Base-by-base conservation (phyloP, 805 yeast species). In the Candida mattraensis region DNA sequence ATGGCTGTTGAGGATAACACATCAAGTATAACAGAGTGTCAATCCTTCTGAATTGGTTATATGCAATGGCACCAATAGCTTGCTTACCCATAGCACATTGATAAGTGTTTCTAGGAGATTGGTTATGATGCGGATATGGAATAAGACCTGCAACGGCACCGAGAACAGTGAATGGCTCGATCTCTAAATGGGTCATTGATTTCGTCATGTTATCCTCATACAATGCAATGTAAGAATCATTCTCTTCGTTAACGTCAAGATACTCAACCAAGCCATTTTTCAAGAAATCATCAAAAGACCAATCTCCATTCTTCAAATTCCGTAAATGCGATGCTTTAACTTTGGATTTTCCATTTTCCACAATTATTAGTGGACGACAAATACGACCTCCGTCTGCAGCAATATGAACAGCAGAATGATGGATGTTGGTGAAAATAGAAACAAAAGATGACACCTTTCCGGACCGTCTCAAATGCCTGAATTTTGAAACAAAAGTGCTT, bases 1-100 rank as follows among this genome's bases (percentile, higher is more conserved):
- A 87, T 0, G 99, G 99, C 60, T 93, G 98, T 64, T 93, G 98
- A 4, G 99, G 99, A 58, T 93, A 93, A n/a, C 88, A 95, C 96
- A 93, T 86, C 47, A 93, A 70, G 56, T 93, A 93, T 47, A 93
- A 69, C 55, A 93, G 66, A 1, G 99, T 93, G 57, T 93, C 99
- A 48, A 93, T 91, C 62, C 99, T 81, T 58, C 87, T 77, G 67
- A 93, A 86, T 65, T 93, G 99, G 62, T 93, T 93, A 61, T 93
- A 93, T 8, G 95, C 96, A 64, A 93, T 93, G 2, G 98, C 98
- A 50, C 99, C 99, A 63, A 93, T 91, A n/a, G 99, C 99, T 68
- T 93, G 99, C 66, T 87, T 87, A 79, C 96, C 95, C 95, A 86
- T 86, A 58, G 95, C 95, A 73, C 94, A 86, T 64, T 86, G 95